phyloP scores from a whole-genome alignment of 1,284 basidiomycete species.

The Cutaneotrichosporon sp. region DNA sequence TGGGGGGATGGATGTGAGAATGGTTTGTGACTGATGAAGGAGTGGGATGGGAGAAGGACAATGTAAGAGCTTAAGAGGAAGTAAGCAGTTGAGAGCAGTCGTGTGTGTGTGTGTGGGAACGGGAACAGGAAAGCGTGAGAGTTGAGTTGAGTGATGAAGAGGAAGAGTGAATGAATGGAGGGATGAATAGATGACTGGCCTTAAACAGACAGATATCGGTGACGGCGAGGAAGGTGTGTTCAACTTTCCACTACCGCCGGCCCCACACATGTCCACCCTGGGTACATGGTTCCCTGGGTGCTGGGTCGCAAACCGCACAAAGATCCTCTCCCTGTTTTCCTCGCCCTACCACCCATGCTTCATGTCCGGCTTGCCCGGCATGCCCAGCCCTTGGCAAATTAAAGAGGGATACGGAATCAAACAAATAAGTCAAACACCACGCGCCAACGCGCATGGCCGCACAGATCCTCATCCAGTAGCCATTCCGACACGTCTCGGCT shows the following conservation, averaged over 20 bases:
- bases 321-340: neutral
- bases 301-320: neutral
- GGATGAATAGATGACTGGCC: neutral
- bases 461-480: neutral
- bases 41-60: neutral
- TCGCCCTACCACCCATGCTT: neutral
- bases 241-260: neutral
- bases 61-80: neutral
- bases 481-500: neutral
- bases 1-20: neutral
- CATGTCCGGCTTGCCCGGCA: too few species aligned
- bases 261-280: neutral
- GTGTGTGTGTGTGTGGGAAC: neutral
- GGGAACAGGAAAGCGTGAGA: slow-evolving; percentile 1
- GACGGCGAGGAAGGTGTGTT: neutral
- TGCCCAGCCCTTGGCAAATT: too few species aligned
- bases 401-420: neutral
- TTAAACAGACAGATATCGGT: neutral
- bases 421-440: neutral
- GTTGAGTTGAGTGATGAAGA: slow-evolving; percentile 7
- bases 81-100: neutral
- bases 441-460: neutral
- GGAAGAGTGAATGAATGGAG: neutral
- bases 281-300: neutral
- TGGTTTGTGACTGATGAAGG: neutral